Evolutionary conservation across 2,329 filamentous ascomycete genomes (phyloP).

Genomic region (Botrytis deweyae): DNA sequence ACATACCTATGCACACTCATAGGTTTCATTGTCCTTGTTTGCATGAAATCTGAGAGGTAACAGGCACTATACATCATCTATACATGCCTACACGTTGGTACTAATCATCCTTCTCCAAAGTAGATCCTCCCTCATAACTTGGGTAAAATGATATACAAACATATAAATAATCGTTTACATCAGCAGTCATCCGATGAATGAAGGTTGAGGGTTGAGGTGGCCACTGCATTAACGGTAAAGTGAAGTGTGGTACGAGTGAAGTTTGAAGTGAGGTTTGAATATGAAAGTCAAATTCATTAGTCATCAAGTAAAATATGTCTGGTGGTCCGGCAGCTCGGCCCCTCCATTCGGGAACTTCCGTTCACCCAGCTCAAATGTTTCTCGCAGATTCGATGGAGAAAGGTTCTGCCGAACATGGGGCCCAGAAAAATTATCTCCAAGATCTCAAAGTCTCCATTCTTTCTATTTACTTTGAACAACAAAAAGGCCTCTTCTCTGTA

Average conservation of each 20-base stretch:
- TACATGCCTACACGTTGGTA: not conserved
- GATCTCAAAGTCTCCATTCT: slow-evolving; percentile 12
- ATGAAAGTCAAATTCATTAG: not conserved
- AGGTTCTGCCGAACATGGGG: slow-evolving; percentile 16
- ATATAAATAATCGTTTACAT: not conserved
- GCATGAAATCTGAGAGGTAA: not conserved
- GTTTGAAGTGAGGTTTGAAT: not conserved
- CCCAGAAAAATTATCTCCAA: slow-evolving; percentile 20
- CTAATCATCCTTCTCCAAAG: not conserved
- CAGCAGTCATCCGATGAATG: not conserved
- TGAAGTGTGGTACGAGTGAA: not conserved
- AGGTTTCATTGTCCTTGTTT: not conserved
- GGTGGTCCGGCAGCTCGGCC: not conserved
- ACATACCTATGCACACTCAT: not conserved
- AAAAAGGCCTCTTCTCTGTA: slow-evolving; percentile 4
- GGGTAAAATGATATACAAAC: not conserved
- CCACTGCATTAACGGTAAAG: not conserved
- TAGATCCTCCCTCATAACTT: not conserved
- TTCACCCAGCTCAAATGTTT: slow-evolving; percentile 5
- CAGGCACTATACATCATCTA: not conserved
- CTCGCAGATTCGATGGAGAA: slow-evolving; percentile 19
- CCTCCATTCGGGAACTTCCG: slow-evolving; percentile 14
- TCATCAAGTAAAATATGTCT: not conserved
- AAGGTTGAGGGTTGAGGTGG: not conserved
- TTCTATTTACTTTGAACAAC: slow-evolving; percentile 11